Percentiles rank a stretch among this genome's conserved stretches.
Conservation (phyloP, 768 basidiomycete genomes). For the Auricularia sp. region DNA sequence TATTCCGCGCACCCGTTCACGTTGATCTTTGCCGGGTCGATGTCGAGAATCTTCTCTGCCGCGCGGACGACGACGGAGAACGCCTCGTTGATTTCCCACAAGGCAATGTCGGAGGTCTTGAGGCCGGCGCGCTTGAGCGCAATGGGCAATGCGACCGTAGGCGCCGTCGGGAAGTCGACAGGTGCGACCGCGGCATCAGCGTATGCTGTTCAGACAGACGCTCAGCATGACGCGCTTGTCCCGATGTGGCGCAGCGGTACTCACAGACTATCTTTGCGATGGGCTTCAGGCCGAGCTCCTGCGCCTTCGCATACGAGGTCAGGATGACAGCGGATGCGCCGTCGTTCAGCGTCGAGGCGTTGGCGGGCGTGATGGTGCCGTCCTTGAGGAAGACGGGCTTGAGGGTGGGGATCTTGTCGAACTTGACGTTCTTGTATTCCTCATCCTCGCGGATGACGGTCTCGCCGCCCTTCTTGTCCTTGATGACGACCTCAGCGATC, state of each 20-base stretch:
- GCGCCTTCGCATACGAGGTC: conserved; percentile 87
- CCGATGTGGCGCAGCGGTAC: conserved; percentile 22
- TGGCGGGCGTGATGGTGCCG: conserved; percentile 91
- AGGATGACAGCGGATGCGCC: conserved; percentile 93
- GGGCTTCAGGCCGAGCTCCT: conserved; percentile 84
- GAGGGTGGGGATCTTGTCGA: conserved; percentile 84
- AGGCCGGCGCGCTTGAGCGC: conserved; percentile 85
- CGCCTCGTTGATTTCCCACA: conserved; percentile 96
- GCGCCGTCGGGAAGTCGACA: conserved; percentile 94
- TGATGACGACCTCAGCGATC: conserved; percentile 82
- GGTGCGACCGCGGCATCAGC: conserved; percentile 96
- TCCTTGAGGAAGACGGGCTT: conserved; percentile 84
- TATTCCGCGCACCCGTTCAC: conserved; percentile 57
- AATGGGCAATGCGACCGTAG: conserved; percentile 80
- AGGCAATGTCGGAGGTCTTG: conserved; percentile 70
- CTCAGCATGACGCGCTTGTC: conserved; percentile 8
- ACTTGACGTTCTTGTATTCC: conserved; percentile 94
- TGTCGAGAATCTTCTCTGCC: conserved; percentile 75
- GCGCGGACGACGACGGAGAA: conserved; percentile 92
- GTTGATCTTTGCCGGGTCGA: conserved; percentile 87
- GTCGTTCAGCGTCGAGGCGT: conserved; percentile 90
- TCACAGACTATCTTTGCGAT: conserved; percentile 90
- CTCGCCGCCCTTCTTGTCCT: conserved; percentile 91
- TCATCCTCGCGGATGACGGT: conserved; percentile 88
- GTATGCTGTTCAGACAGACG: conserved; percentile 49